These are phyloP conservation scores for Acorus gramineus DNA, from an alignment of 106 monocot species.

Conservation along the genomic window DNA sequence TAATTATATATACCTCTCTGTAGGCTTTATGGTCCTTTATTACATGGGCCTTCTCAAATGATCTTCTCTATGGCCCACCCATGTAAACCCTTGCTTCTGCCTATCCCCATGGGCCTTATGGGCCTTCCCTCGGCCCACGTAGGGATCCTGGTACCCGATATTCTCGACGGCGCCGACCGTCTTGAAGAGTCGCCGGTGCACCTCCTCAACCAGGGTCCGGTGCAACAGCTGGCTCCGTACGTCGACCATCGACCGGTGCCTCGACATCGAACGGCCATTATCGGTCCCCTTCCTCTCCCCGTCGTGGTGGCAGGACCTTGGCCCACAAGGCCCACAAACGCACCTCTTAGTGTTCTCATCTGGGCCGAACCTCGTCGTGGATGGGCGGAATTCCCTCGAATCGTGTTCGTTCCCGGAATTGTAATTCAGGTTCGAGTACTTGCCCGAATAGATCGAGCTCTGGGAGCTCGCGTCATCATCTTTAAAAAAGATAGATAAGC, in stretches of 20 bases:
- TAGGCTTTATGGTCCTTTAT: no score
- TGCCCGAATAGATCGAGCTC: conserved; percentile 48
- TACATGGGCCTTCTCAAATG: no score
- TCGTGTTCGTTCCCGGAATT: conserved; percentile 40
- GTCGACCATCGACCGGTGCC: conserved; percentile 54
- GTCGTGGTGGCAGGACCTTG: not conserved
- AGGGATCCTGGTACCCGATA: conserved; percentile 37
- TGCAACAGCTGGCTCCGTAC: conserved; percentile 59
- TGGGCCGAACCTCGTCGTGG: conserved; percentile 22
- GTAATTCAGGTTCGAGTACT: conserved; percentile 61
- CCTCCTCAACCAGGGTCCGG: conserved; percentile 41
- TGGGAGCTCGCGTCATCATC: conserved; percentile 38
- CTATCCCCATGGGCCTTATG: conserved; percentile 2
- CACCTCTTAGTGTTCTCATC: conserved; percentile 9
- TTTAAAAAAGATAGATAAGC: not conserved
- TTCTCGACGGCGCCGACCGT: conserved; percentile 55
- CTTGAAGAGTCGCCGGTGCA: conserved; percentile 60
- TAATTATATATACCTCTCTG: no score
- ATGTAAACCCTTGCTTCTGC: conserved; percentile 17
- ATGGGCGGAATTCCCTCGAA: not conserved
- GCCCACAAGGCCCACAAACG: no score
- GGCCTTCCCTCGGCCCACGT: conserved; percentile 6
- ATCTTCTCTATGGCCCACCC: not conserved
- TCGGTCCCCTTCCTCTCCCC: conserved; percentile 6
- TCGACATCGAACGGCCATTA: conserved; percentile 14